These are phyloP conservation scores for Metschnikowia shivogae DNA, from an alignment of 805 yeast genomes.

Conservation along the genomic window DNA sequence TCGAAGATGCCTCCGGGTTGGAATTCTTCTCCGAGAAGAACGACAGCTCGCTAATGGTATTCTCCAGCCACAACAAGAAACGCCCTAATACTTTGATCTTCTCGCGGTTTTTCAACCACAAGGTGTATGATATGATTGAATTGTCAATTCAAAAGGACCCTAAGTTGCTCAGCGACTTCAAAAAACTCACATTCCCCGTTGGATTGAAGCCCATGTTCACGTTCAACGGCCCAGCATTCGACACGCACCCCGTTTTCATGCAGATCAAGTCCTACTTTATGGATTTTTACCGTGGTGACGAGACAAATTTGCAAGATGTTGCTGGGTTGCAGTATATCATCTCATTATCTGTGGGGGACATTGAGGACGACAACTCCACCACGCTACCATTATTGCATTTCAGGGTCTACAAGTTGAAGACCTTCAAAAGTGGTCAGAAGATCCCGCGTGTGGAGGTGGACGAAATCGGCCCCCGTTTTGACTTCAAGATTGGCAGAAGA, in stretches of 20 bases:
- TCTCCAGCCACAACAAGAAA: conserved; percentile 79
- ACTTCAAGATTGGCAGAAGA: conserved; percentile 86
- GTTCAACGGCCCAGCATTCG: conserved; percentile 90
- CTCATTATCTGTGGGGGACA: conserved; percentile 69
- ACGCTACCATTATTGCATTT: conserved; percentile 78
- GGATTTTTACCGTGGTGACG: conserved; percentile 87
- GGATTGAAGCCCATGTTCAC: conserved; percentile 94
- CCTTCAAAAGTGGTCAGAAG: conserved; percentile 79
- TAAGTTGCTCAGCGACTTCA: conserved; percentile 77
- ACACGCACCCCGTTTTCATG: conserved; percentile 77
- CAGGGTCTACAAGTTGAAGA: conserved; percentile 84
- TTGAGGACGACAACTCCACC: conserved; percentile 69
- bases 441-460: conserved; percentile 91
- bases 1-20: conserved; percentile 79
- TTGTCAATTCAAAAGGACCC: conserved; percentile 60
- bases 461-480: conserved; percentile 94
- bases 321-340: conserved; percentile 93
- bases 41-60: conserved; percentile 79
- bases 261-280: conserved; percentile 85
- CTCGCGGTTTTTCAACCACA: conserved; percentile 83
- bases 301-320: conserved; percentile 78
- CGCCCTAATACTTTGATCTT: conserved; percentile 89
- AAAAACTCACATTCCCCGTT: conserved; percentile 70
- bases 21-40: conserved; percentile 96
- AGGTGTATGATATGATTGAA: conserved; percentile 92